Base-by-base conservation (phyloP, 768 basidiomycete species). In the Coprinopsis sp. region DNA sequence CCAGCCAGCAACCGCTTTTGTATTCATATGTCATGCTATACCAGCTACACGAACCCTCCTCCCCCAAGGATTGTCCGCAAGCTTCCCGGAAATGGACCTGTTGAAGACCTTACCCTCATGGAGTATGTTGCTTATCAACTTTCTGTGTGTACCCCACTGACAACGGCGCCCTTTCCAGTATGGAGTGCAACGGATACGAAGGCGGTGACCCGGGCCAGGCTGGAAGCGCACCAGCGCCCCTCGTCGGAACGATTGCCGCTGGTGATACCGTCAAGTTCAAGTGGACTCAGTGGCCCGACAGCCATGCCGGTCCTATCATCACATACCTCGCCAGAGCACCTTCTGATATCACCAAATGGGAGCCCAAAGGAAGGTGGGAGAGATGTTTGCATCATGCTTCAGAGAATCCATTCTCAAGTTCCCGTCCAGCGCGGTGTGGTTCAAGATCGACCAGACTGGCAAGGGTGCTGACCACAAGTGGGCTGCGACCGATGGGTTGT, bases 311-410 rank as follows among this genome's bases (percentile, higher is more conserved):
- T 4, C 71, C 69, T 1, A 57, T 71, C 53, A 64, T 72, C 49
- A 74, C 72, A 1, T 73, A 70, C 51, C 65, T 73, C 64, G 72
- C 70, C 2, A 63, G 61, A 19, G 72, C 71, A 1, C 72, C 73
- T 7, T 59, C 52, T 38, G 47, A 49, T 21, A 66, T 73, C 47
- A 72, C 67, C 2, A 49, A 61, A 27, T 72, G 72, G 72, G 47
- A 47, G n/a, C 71, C 69, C 2, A 64, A 65, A 11, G 68, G 55
- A 27, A 47, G 51, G 72, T 72, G 46, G 47, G 62, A 34, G 19
- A n/a, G 8, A 12, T n/a, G 18, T 18, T 46, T 36, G 8, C 19
- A 4, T 27, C 30, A 4, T 6, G 19, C 12, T 12, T 25, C n/a
- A 19, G 16, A 22, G 13, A 6, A 46, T 21, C n/a, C 24, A 1